These are phyloP conservation scores for Monoraphidium neglectum DNA, from an alignment of 139 green algal species.

Conservation along the genomic window DNA sequence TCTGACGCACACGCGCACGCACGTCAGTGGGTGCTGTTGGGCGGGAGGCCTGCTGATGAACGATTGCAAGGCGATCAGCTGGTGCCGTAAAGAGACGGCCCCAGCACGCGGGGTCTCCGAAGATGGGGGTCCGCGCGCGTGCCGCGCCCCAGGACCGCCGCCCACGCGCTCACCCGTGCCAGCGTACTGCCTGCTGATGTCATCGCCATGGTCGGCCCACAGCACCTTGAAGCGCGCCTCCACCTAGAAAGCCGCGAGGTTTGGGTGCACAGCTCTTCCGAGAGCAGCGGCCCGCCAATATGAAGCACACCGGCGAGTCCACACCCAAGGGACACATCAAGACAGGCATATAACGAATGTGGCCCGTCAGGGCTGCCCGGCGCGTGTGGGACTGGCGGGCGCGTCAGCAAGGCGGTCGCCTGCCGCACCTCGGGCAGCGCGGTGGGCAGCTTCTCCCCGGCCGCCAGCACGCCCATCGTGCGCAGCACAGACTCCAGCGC, in stretches of 20 bases:
- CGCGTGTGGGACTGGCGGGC: no score
- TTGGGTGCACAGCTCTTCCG: background rate
- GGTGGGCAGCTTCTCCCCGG: slow-evolving; percentile 8
- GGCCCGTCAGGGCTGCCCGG: no score
- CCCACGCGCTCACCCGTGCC: slow-evolving; percentile 39
- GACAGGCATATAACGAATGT: no score
- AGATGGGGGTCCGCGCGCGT: no score
- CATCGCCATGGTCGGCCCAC: slow-evolving; percentile 92
- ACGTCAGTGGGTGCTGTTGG: no score
- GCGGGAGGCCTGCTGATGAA: no score
- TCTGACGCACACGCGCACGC: no score
- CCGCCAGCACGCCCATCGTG: slow-evolving; percentile 57
- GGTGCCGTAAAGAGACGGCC: no score
- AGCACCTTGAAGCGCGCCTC: slow-evolving; percentile 77
- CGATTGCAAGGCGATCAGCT: no score
- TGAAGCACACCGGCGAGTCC: background rate
- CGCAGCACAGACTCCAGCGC: slow-evolving; percentile 60
- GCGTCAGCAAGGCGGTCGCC: background rate
- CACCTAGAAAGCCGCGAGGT: slow-evolving; percentile 37
- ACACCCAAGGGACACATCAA: background rate
- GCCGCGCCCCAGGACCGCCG: no score
- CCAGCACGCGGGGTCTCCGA: no score
- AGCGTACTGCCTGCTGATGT: slow-evolving; percentile 83
- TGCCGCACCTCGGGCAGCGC: slow-evolving; percentile 53
- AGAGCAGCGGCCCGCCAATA: slow-evolving; percentile 13